These are phyloP conservation scores for Coemansia sp. DNA, from an alignment of 192 early-diverging fungal species.

Conservation along the genomic window DNA sequence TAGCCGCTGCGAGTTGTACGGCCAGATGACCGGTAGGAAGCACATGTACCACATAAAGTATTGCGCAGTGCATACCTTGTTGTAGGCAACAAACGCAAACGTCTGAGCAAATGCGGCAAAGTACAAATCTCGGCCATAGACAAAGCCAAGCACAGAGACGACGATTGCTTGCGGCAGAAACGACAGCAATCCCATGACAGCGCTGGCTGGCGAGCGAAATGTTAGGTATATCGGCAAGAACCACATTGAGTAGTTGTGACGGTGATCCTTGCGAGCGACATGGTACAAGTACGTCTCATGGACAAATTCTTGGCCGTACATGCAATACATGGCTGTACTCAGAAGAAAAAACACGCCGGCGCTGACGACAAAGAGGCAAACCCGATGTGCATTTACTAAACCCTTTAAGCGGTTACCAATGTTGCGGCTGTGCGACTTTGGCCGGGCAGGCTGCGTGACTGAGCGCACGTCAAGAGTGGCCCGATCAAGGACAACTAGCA, in stretches of 20 bases:
- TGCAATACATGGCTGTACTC: conserved; percentile 66
- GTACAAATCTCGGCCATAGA: conserved; percentile 76
- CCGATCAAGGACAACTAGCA: conserved; percentile 64
- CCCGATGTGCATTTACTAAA: conserved; percentile 59
- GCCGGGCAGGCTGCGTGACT: background rate
- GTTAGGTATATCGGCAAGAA: conserved; percentile 93
- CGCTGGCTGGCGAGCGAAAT: conserved; percentile 53
- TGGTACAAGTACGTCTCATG: conserved; percentile 94
- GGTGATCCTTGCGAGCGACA: conserved; percentile 91
- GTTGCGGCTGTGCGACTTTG: conserved; percentile 6
- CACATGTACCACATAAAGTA: conserved; percentile 99
- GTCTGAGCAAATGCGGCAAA: conserved; percentile 93
- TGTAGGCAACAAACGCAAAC: conserved; percentile 92
- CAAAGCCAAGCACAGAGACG: conserved; percentile 65
- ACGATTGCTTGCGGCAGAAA: conserved; percentile 83
- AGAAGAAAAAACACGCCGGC: conserved; percentile 62
- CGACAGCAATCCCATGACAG: conserved; percentile 63
- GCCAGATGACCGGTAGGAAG: conserved; percentile 84
- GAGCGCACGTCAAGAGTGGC: conserved; percentile 7
- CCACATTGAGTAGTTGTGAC: conserved; percentile 98
- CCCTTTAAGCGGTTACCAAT: background rate
- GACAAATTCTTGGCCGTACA: conserved; percentile 84
- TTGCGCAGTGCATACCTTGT: conserved; percentile 97
- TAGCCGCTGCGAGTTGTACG: conserved; percentile 55
- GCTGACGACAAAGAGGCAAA: conserved; percentile 65